These are phyloP conservation scores for Salvia rosmarinus DNA, from an alignment of 257 asterid genomes.

Conservation along the genomic window DNA sequence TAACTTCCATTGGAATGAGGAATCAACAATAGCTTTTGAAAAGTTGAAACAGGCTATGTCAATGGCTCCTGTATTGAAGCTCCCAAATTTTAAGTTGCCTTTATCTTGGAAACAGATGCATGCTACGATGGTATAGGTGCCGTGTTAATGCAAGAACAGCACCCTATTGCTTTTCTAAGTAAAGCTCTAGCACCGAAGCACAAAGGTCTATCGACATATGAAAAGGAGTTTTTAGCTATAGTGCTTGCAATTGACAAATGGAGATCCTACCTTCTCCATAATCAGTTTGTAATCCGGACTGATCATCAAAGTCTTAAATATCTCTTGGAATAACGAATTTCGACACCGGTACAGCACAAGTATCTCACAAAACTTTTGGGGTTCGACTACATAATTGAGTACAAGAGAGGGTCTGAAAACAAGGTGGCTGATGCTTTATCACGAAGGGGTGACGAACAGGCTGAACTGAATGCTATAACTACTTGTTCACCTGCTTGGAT, in stretches of 20 bases:
- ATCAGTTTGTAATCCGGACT: neutral
- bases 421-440: neutral
- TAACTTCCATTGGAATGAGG: too few species aligned
- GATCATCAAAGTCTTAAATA: neutral
- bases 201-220: neutral
- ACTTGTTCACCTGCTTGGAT: too few species aligned
- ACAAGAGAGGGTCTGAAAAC: neutral
- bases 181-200: too few species aligned
- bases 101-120: too few species aligned
- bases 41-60: too few species aligned
- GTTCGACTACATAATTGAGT: neutral
- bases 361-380: neutral
- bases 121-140: too few species aligned
- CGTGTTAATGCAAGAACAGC: too few species aligned
- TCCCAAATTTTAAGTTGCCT: too few species aligned
- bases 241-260: neutral
- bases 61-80: too few species aligned
- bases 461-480: too few species aligned
- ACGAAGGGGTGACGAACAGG: neutral
- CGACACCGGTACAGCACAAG: neutral
- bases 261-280: neutral
- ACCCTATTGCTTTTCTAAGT: too few species aligned
- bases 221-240: neutral
- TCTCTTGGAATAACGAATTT: neutral
- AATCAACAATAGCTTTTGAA: too few species aligned